Evolutionary conservation across 2,329 filamentous ascomycete species (phyloP).

Genomic region (Diaporthe vexans): DNA sequence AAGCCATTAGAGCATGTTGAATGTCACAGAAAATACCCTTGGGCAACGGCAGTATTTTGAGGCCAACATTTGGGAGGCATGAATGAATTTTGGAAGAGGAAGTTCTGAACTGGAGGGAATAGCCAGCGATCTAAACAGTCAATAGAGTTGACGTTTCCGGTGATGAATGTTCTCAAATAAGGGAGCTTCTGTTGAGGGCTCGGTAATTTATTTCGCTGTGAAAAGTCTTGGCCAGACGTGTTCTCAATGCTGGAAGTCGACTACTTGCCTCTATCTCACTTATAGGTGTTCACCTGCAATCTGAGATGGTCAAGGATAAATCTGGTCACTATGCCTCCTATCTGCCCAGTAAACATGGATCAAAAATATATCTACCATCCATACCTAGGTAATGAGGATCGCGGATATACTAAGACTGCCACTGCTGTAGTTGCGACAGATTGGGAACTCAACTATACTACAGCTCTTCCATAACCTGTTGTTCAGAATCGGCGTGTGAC

Average conservation of each 20-base stretch:
- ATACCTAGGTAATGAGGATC: not conserved
- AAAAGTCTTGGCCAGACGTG: not conserved
- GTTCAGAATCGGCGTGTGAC: not conserved
- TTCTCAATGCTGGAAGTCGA: not conserved
- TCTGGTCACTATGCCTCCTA: no score
- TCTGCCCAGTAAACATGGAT: no score
- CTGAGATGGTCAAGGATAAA: no score
- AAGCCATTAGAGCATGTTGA: not conserved
- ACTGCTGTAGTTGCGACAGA: rapidly evolving
- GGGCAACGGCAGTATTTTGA: not conserved
- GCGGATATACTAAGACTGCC: no score
- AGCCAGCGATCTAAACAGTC: no score
- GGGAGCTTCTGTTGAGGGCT: no score
- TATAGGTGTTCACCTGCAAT: no score
- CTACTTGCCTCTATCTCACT: not conserved
- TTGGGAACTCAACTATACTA: not conserved
- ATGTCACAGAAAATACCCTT: not conserved
- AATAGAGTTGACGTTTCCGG: no score
- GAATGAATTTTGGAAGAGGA: not conserved
- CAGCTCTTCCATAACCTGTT: constrained; percentile 4
- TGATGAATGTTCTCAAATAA: no score
- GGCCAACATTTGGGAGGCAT: not conserved
- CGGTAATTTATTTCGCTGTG: not conserved
- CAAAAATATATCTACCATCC: not conserved
- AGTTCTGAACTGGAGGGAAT: not conserved